Evolutionary conservation across 371 early-diverging fungal genomes (phyloP), one percentile per base, ranked within the genome.

Genomic region (Parasitella parasitica): DNA sequence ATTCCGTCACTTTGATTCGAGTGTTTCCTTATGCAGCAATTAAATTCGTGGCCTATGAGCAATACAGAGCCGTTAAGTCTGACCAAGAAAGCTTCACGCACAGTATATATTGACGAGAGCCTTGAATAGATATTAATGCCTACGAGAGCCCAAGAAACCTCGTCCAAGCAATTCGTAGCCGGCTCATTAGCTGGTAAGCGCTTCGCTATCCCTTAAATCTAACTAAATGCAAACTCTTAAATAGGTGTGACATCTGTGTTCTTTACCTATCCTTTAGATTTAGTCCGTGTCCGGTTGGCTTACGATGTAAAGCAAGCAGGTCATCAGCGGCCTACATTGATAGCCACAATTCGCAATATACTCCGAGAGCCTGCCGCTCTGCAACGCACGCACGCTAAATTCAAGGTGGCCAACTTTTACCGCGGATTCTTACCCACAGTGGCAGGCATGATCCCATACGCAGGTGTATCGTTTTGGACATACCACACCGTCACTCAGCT

Each of bases 21-120:
- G 95, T 98, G 43, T 97, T 96, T 67, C 98, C 98, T 2, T 98
- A 96, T 68, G 95, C 97, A 1, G 94, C 97, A 4, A 92, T 97
- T 72, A 97, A 96, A 75, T 98, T 95, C 69, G 93, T 97, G 84
- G 87, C 93, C 3, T 95, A 91, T 64, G 97, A 96, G 72, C 95
- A 96, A 74, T 89, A 84, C 65, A 86, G 89, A 70, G 80, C 76
- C 39, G 88, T 89, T n/a, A 85, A 70, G 78, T 51, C 26, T 30
- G 12, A 12, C 46, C 6, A 1, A 9, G 9, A 34, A 1, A 16
- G 3, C 7, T 35, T 26, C 18, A 8, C 6, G 11, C 4, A 36
- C 15, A 8, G 15, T 43, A n/a, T 46, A 6, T 36, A 9, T 2
- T 22, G 12, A 41, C n/a, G n/a, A n/a, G n/a, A n/a, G n/a, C 26